These are phyloP conservation scores for Podospora pseudoanserina DNA, from an alignment of 495 filamentous ascomycete genomes.

Conservation along the genomic window DNA sequence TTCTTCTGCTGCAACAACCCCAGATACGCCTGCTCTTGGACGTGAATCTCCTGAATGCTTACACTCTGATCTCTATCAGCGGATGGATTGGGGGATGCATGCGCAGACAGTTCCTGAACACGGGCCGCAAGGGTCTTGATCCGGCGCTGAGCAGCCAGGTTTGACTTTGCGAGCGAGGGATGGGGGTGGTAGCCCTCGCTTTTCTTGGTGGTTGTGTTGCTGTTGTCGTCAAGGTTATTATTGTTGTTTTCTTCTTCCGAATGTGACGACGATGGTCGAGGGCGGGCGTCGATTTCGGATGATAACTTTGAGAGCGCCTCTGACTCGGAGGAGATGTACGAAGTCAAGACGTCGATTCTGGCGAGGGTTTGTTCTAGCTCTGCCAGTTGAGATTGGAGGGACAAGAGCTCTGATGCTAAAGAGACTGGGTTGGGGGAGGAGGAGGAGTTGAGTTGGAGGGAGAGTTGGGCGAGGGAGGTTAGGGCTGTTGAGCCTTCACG, in stretches of 20 bases:
- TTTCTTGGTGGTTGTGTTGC: constrained; percentile 27
- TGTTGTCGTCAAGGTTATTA: neutral
- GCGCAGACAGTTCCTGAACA: constrained; percentile 48
- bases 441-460: constrained; percentile 31
- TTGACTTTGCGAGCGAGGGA: constrained; percentile 52
- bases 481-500: constrained; percentile 45
- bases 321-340: constrained; percentile 34
- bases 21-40: constrained; percentile 52
- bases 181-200: constrained; percentile 47
- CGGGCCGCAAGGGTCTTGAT: constrained; percentile 57
- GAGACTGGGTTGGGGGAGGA: constrained; percentile 32
- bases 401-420: constrained; percentile 37
- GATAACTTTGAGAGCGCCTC: constrained; percentile 3
- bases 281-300: constrained; percentile 10
- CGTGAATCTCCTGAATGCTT: constrained; percentile 43
- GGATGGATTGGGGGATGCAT: constrained; percentile 14
- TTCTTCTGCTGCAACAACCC: constrained; percentile 49
- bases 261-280: neutral
- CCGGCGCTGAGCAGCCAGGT: constrained; percentile 58
- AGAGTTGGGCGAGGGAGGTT: constrained; percentile 38
- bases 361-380: constrained; percentile 42
- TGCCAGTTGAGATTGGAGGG: constrained; percentile 35
- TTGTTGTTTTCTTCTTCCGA: neutral
- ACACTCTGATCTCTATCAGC: constrained; percentile 29
- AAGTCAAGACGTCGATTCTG: constrained; percentile 40